Base-by-base conservation (phyloP, 2,329 filamentous ascomycete species). In the Trichoderma koningiopsis region DNA sequence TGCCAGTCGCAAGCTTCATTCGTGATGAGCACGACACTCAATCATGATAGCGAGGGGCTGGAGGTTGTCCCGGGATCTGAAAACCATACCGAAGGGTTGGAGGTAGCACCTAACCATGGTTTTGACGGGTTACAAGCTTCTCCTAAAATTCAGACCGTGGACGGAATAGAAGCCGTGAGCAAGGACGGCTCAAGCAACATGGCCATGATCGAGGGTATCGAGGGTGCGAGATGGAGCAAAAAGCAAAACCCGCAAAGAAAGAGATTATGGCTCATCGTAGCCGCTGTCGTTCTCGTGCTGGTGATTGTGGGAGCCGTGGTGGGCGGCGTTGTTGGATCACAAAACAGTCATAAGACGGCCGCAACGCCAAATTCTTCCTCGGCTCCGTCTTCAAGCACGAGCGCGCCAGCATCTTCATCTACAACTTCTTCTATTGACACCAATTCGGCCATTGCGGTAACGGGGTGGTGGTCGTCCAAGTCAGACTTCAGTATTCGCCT, bases 401-500 rank as follows among this genome's bases (percentile, higher is more conserved):
- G 47, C 5, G 27, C 59, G 7, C 29, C 40, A 1, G 0, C 27
- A 16, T 61, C 59, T 61, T 52, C 59, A 33, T 3, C 27, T 16
- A 8, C 40, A 2, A n/a, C 27, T 4, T 52, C 10, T 24, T 29
- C 40, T 4, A 13, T 49, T 47, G 11, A 62, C 22, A 40, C 40
- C 6, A n/a, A 11, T 0, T 62, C 59, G 1, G 40, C 40, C 4
- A 49, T 62, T 24, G 59, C 40, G 2, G 59, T 62, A 13, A 62
- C 59, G n/a, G 59, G 59, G 4, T 62, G 59, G 59, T 62, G 59
- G 59, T 24, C 59, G 11, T n/a, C 40, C 0, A 16, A 40, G 1
- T 62, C 59, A 6, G 47, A 43, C 29, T 62, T 62, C 43, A 62
- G 29, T 27, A 62, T 62, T 43, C 59, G 59, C 3, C n/a, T 62